phyloP scores from a whole-genome alignment of 768 basidiomycete species.

The Suillus hirtellus region DNA sequence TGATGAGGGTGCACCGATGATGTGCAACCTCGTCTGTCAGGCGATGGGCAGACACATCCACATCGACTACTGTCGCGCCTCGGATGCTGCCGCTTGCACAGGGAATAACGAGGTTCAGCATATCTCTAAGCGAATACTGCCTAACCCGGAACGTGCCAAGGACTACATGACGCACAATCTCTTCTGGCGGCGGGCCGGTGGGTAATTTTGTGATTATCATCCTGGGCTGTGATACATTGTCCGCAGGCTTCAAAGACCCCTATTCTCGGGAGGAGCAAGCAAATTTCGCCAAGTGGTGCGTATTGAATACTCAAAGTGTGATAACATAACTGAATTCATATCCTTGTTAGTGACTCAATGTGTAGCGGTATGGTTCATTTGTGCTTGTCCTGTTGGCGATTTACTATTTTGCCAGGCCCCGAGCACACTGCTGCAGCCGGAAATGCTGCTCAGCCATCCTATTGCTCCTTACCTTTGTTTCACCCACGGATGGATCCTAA shows the following conservation, averaged over 20 bases:
- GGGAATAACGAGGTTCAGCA: slow-evolving; percentile 48
- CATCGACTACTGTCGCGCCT: slow-evolving; percentile 54
- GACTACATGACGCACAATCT: slow-evolving; percentile 55
- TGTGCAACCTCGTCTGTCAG: slow-evolving; percentile 58
- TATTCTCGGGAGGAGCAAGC: slow-evolving; percentile 59
- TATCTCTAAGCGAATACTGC: slow-evolving; percentile 41
- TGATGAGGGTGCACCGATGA: slow-evolving; percentile 62
- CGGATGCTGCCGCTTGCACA: slow-evolving; percentile 36
- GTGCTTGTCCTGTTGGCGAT: not conserved
- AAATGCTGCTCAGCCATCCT: slow-evolving; percentile 48
- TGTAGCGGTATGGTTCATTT: slow-evolving; percentile 40
- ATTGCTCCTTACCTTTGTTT: slow-evolving; percentile 55
- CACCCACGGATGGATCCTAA: slow-evolving; percentile 40
- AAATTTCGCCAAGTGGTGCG: slow-evolving; percentile 56
- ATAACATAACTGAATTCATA: not conserved
- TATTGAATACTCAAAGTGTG: not conserved
- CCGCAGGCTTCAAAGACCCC: slow-evolving; percentile 60
- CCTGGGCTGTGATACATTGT: not conserved
- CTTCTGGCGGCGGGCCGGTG: slow-evolving; percentile 62
- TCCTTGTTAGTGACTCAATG: slow-evolving; percentile 44
- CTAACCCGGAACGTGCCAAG: slow-evolving; percentile 48
- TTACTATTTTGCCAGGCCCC: slow-evolving; percentile 35
- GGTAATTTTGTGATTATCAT: slow-evolving; percentile 5
- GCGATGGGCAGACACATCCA: slow-evolving; percentile 59
- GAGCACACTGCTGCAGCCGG: slow-evolving; percentile 46